phyloP scores from a whole-genome alignment of 768 basidiomycete species.

The Auriculariales sp. region DNA sequence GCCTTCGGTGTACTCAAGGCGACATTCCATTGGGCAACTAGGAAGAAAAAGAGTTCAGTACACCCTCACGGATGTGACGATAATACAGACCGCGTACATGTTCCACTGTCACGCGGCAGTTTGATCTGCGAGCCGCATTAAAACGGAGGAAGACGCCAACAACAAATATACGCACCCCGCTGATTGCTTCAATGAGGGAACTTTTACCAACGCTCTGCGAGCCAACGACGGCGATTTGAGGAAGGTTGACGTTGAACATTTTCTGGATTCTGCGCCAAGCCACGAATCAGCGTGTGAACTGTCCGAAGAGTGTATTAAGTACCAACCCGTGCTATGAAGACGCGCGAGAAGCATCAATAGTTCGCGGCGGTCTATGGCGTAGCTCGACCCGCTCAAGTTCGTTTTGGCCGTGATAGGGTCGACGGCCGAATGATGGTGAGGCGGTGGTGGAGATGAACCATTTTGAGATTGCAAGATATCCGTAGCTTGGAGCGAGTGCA shows the following conservation, averaged over 20 bases:
- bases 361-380: constrained; percentile 20
- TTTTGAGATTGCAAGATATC: too few relatives aligned
- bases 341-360: constrained; percentile 49
- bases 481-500: too few relatives aligned
- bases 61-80: neutral
- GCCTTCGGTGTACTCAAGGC: constrained; percentile 12
- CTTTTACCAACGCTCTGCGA: constrained; percentile 65
- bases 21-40: constrained; percentile 25
- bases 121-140: constrained; percentile 31
- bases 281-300: neutral
- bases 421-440: too few relatives aligned
- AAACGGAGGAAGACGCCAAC: too few relatives aligned
- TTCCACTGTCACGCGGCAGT: constrained; percentile 52
- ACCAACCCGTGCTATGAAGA: constrained; percentile 38
- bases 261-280: neutral
- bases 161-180: too few relatives aligned
- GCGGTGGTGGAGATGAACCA: too few relatives aligned
- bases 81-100: constrained; percentile 46
- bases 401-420: neutral
- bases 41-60: neutral
- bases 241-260: constrained; percentile 52
- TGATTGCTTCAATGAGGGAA: constrained; percentile 64
- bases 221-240: constrained; percentile 60
- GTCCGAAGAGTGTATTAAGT: neutral
- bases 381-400: neutral